phyloP scores from a whole-genome alignment of 2,329 filamentous ascomycete species.

The Penicillium griseofulvum region DNA sequence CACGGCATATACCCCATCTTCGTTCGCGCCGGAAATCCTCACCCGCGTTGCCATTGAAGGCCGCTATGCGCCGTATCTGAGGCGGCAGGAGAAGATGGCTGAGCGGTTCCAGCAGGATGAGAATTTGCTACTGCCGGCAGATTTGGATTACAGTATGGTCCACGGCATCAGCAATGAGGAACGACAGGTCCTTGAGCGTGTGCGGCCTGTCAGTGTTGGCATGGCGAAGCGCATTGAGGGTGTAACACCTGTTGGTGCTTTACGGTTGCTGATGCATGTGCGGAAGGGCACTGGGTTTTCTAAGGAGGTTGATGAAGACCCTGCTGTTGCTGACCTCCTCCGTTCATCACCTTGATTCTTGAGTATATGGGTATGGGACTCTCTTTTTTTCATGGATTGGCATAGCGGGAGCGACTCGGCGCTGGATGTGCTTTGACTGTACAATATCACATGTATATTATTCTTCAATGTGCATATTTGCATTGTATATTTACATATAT shows the following conservation, averaged over 20 bases:
- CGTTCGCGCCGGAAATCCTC: constrained; percentile 55
- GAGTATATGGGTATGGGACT: neutral
- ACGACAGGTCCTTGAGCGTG: constrained; percentile 64
- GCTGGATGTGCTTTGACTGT: constrained; percentile 8
- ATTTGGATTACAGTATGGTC: constrained; percentile 73
- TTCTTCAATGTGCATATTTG: neutral
- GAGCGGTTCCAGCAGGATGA: constrained; percentile 74
- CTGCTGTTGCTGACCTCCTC: constrained; percentile 13
- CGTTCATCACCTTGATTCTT: constrained; percentile 15
- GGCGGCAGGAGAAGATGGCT: constrained; percentile 65
- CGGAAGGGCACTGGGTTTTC: constrained; percentile 27
- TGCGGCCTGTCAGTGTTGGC: constrained; percentile 78
- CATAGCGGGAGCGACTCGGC: constrained; percentile 22
- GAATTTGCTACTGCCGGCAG: constrained; percentile 64
- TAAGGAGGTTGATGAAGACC: constrained; percentile 11
- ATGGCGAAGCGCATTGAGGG: constrained; percentile 89
- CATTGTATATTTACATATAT: neutral
- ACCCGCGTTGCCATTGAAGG: constrained; percentile 76
- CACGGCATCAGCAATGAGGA: constrained; percentile 78
- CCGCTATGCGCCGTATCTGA: constrained; percentile 81
- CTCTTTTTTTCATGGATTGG: constrained; percentile 10
- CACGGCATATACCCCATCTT: constrained; percentile 50
- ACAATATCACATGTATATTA: constrained; percentile 11
- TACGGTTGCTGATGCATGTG: constrained; percentile 45
- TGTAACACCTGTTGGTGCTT: constrained; percentile 48